Percentiles rank a stretch among this genome's conserved stretches.
Evolutionary conservation across 352 stramenopile genomes (phyloP).

Genomic region (Pythium phragmiticola): DNA sequence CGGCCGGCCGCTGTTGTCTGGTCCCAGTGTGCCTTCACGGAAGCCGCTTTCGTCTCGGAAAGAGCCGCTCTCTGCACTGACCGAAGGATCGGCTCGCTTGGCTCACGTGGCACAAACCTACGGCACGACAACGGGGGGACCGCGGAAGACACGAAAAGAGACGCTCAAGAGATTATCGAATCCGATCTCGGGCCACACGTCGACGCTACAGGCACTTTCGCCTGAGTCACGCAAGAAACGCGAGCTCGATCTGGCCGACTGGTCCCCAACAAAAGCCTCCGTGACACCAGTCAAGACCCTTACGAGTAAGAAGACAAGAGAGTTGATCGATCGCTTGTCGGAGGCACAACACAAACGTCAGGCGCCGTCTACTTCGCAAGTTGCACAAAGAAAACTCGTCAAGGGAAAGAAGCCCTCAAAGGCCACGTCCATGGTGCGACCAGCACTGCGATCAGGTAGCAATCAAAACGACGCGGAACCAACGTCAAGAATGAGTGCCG

Average conservation of each 20-base stretch:
- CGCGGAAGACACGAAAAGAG: conserved; percentile 49
- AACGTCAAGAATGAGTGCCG: neutral
- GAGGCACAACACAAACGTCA: conserved; percentile 17
- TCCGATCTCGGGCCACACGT: conserved; percentile 64
- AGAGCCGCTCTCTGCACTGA: neutral
- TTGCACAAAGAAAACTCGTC: neutral
- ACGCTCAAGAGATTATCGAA: conserved; percentile 67
- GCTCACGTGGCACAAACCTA: conserved; percentile 67
- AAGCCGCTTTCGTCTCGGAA: conserved; percentile 16
- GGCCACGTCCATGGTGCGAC: neutral
- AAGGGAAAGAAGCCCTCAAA: conserved; percentile 11
- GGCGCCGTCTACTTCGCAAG: neutral
- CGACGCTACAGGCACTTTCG: conserved; percentile 61
- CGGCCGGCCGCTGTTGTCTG: neutral
- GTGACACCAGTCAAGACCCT: conserved; percentile 6
- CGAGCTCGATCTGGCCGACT: conserved; percentile 27
- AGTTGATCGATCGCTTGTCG: conserved; percentile 24
- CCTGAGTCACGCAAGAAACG: conserved; percentile 53
- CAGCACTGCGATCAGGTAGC: neutral
- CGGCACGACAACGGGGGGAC: conserved; percentile 43
- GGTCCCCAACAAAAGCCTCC: conserved; percentile 5
- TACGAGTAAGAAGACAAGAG: conserved; percentile 9
- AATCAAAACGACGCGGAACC: conserved; percentile 13
- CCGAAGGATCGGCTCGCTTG: conserved; percentile 29
- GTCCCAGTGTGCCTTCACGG: neutral